phyloP scores from a whole-genome alignment of 2,329 filamentous ascomycete genomes.

The Aspergillus novofumigatus region DNA sequence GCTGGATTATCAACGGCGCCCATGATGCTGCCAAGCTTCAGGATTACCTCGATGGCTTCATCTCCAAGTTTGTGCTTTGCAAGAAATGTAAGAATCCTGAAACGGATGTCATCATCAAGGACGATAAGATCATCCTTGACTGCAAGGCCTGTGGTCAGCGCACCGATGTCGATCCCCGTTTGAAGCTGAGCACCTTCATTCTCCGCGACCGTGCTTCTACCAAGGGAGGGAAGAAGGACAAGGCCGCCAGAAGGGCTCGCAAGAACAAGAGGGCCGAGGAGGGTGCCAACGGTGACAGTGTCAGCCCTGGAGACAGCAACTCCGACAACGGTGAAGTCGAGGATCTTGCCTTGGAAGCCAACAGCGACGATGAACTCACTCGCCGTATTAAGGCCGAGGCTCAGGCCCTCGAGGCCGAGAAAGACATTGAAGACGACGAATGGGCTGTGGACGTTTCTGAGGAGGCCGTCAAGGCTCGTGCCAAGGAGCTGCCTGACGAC shows the following conservation, averaged over 20 bases:
- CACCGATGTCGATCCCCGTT: constrained; percentile 82
- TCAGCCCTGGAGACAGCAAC: constrained; percentile 63
- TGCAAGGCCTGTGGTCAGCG: constrained; percentile 98
- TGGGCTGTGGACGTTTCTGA: constrained; percentile 98
- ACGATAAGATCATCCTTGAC: constrained; percentile 85
- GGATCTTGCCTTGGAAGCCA: constrained; percentile 63
- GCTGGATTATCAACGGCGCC: constrained; percentile 99
- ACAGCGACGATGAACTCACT: constrained; percentile 88
- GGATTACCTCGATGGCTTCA: constrained; percentile 97
- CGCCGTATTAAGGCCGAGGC: constrained; percentile 67
- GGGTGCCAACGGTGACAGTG: constrained; percentile 54
- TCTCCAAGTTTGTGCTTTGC: constrained; percentile 97
- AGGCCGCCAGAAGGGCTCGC: constrained; percentile 87
- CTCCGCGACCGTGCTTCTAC: constrained; percentile 80
- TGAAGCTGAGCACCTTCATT: constrained; percentile 97
- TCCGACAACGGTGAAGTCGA: constrained; percentile 59
- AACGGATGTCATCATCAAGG: constrained; percentile 93
- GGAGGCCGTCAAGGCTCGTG: constrained; percentile 89
- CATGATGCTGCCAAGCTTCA: constrained; percentile 94
- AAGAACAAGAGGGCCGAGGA: constrained; percentile 62
- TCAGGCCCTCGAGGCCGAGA: constrained; percentile 66
- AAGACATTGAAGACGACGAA: constrained; percentile 75
- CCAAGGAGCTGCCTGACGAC: constrained; percentile 87
- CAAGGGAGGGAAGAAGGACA: constrained; percentile 95
- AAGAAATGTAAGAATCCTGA: constrained; percentile 99